A percentile compares a stretch with the other conserved stretches of the same genome.
phyloP scores from a whole-genome alignment of 345 rosid genomes.

The Linum usitatissimum region DNA sequence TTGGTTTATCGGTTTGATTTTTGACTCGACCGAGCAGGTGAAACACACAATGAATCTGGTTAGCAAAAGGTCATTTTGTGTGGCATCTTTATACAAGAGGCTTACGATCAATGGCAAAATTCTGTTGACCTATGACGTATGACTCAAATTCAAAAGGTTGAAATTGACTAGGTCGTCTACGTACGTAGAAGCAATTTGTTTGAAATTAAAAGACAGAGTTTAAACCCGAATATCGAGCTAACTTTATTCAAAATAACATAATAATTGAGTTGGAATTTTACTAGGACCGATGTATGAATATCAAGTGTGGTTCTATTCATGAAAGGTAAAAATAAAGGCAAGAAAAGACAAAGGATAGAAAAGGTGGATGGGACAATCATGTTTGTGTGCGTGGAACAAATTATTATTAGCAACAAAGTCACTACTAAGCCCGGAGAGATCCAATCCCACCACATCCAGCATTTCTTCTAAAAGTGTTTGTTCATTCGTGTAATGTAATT shows the following conservation, averaged over 20 bases:
- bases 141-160: neutral
- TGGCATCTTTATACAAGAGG: too few species aligned
- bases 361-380: conserved; percentile 31
- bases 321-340: conserved; percentile 11
- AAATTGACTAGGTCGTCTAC: too few species aligned
- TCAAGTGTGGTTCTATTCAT: conserved; percentile 24
- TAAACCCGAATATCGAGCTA: too few species aligned
- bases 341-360: conserved; percentile 15
- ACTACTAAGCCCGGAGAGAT: neutral
- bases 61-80: too few species aligned
- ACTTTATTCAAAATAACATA: too few species aligned
- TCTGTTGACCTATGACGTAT: neutral
- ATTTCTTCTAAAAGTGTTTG: too few species aligned
- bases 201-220: neutral
- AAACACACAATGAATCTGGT: too few species aligned
- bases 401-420: conserved; percentile 8
- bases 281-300: conserved; percentile 9
- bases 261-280: too few species aligned
- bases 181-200: neutral
- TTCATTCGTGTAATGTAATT: too few species aligned
- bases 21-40: too few species aligned
- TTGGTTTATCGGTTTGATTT: too few species aligned
- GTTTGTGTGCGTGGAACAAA: conserved; percentile 24
- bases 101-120: too few species aligned
- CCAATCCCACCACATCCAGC: conserved; percentile 5